Base-by-base conservation (phyloP, 2,329 filamentous ascomycete species). In the Colletotrichum graminicola region DNA sequence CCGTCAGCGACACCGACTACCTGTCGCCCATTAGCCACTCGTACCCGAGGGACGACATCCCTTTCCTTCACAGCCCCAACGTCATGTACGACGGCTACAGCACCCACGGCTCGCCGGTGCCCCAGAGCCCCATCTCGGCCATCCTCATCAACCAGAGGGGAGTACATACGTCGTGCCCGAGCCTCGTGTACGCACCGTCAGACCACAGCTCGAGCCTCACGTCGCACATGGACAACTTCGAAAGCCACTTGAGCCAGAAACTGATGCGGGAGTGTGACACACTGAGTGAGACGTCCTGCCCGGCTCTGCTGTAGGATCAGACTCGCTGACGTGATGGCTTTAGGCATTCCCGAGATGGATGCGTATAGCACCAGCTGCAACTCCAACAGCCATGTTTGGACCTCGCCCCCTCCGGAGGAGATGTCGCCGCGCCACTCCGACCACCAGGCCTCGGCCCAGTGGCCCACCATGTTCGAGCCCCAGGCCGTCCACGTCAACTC, bases 1-100 rank as follows among this genome's bases (percentile, higher is more conserved):
- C 89, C 2, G 83, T 91, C 66, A 90, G 88, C 77, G 89, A 91
- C 34, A 85, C 88, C 70, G 89, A 91, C 76, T 91, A 91, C 76
- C 80, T 89, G 76, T 91, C 89, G 4, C 89, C 89, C 11, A 83
- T 91, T 74, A 86, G 84, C 78, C 88, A 89, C 73, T 81, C 80
- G 73, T 90, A 82, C 85, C 85, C 73, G 80, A 88, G 85, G 73
- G 86, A 88, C 45, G 86, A 88, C 49, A 77, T 86, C 14, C 80
- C 82, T 4, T 88, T 84, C 74, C 79, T 88, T 66, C 83, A 85
- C 75, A 88, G 85, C 77, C 85, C 86, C 11, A 81, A 82, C 11
- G 82, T 84, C 51, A 84, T 90, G 75, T 91, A 90, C 77, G 88
- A 90, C 68, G 85, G 81, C 76, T 90, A 87, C 75, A 82, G 84